These are phyloP conservation scores for Gyromitra esculenta DNA, from an alignment of 2,329 filamentous ascomycete genomes.

Conservation along the genomic window DNA sequence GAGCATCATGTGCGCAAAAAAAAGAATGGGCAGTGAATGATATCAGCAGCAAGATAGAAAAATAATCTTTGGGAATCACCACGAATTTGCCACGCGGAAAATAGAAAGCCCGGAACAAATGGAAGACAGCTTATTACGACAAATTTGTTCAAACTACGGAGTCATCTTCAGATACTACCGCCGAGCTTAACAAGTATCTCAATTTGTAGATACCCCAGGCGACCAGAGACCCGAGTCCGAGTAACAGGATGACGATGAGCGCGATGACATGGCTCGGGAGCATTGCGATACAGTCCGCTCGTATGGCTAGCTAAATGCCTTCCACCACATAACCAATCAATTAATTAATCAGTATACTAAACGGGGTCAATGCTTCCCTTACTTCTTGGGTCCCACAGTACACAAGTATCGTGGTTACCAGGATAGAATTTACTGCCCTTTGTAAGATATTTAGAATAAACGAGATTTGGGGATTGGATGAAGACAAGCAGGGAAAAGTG, in stretches of 20 bases:
- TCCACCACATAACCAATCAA: conserved; percentile 33
- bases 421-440: conserved; percentile 37
- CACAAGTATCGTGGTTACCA: conserved; percentile 39
- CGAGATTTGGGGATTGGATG: conserved; percentile 24
- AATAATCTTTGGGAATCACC: conserved; percentile 21
- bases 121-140: conserved; percentile 26
- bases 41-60: conserved; percentile 32
- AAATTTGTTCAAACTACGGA: conserved; percentile 20
- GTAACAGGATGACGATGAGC: conserved; percentile 50
- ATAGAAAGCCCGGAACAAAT: conserved; percentile 32
- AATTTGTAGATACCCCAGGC: conserved; percentile 43
- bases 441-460: conserved; percentile 40
- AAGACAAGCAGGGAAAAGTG: conserved; percentile 19
- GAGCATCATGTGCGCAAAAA: conserved; percentile 38
- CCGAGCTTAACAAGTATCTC: conserved; percentile 32
- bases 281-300: conserved; percentile 47
- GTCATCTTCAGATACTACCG: conserved; percentile 28
- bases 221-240: conserved; percentile 41
- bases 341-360: conserved; percentile 11
- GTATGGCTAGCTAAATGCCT: conserved; percentile 44
- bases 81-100: conserved; percentile 32
- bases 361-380: conserved; percentile 37
- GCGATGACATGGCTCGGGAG: conserved; percentile 50
- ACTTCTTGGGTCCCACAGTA: conserved; percentile 28
- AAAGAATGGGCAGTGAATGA: conserved; percentile 5